Percentiles rank a stretch among this genome's conserved stretches.
Conservation (phyloP, 2,329 filamentous ascomycete genomes). For the Septoria linicola region DNA sequence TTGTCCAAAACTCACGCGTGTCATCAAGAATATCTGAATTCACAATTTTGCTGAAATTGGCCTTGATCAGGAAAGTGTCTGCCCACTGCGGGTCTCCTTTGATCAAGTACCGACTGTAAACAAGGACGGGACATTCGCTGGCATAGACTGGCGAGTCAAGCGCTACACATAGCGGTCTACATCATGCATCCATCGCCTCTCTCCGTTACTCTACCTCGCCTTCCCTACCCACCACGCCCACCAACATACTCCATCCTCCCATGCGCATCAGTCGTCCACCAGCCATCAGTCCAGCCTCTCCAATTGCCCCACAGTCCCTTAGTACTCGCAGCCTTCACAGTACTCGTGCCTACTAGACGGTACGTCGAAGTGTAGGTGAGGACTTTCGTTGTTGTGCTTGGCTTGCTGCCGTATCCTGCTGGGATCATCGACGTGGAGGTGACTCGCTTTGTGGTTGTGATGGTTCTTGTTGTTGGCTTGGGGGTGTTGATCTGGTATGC, state of each 20-base stretch:
- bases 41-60: too few relatives aligned
- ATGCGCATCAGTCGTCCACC: conserved; percentile 9
- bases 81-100: too few relatives aligned
- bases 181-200: too few relatives aligned
- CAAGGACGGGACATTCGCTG: too few relatives aligned
- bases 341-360: neutral
- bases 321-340: neutral
- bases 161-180: too few relatives aligned
- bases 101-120: too few relatives aligned
- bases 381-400: neutral
- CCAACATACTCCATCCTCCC: conserved; percentile 6
- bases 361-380: conserved; percentile 1
- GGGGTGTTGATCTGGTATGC: too few relatives aligned
- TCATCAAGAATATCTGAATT: too few relatives aligned
- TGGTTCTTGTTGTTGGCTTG: neutral
- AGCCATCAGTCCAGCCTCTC: conserved; percentile 6
- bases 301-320: neutral
- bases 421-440: neutral
- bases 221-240: neutral
- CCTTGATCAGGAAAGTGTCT: too few relatives aligned
- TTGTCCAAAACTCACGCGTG: too few relatives aligned
- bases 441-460: neutral
- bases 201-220: too few relatives aligned
- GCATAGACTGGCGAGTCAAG: too few relatives aligned
- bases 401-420: neutral